Conservation (phyloP, 169 alveolate genomes). For the Plasmodium coatneyi region DNA sequence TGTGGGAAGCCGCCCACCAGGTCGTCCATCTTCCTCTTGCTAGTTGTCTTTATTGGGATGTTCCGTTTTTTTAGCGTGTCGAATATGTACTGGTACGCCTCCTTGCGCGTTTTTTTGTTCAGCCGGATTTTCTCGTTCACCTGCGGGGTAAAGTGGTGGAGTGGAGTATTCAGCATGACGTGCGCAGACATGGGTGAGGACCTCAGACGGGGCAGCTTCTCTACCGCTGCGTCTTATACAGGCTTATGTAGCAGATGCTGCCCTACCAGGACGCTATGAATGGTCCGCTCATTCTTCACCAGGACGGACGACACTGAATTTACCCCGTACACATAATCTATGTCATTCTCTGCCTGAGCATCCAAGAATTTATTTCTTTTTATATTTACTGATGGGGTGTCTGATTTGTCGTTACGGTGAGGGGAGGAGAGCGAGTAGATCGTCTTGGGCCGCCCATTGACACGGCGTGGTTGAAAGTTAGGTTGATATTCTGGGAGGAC, state of each 20-base stretch:
- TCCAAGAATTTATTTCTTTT: slow-evolving; percentile 30
- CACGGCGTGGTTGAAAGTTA: neutral
- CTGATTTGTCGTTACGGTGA: neutral
- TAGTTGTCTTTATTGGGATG: neutral
- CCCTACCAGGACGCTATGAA: slow-evolving; percentile 24
- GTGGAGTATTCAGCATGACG: neutral
- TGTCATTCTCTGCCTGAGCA: neutral
- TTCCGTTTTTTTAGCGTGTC: slow-evolving; percentile 16
- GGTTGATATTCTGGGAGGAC: neutral
- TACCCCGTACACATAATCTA: slow-evolving; percentile 52
- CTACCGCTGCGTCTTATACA: neutral
- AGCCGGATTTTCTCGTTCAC: slow-evolving; percentile 2
- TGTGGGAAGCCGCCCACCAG: slow-evolving; percentile 57
- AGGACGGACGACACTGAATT: slow-evolving; percentile 52
- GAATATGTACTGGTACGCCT: slow-evolving; percentile 23
- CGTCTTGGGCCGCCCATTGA: neutral
- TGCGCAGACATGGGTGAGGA: neutral
- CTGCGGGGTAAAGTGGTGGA: neutral
- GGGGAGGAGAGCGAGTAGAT: neutral
- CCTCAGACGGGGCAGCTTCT: neutral
- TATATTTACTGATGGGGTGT: slow-evolving; percentile 14
- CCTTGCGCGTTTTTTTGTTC: slow-evolving; percentile 25
- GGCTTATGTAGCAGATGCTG: neutral
- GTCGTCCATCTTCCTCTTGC: slow-evolving; percentile 32
- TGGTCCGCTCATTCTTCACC: slow-evolving; percentile 33